Evolutionary conservation across 441 rosid genomes (phyloP), one percentile per base, ranked within the genome.

Genomic region (Dalechampia spathulata): DNA sequence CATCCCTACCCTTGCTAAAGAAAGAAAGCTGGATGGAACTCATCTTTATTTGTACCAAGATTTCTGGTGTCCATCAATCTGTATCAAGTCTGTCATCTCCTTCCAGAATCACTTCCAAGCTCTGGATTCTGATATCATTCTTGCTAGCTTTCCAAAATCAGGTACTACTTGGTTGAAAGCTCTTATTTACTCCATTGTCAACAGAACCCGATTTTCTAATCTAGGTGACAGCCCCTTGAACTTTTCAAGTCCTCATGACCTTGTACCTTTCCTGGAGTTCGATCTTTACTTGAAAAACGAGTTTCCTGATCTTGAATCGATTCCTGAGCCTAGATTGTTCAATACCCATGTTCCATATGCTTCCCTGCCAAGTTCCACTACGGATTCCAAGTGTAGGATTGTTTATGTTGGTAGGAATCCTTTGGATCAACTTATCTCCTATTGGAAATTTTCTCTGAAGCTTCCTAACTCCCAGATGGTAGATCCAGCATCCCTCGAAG

Each of bases 401-500:
- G 74, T 73, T n/a, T 69, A 73, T n/a, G 13, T 58, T 2, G 64
- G 73, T 22, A 61, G 73, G n/a, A 61, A 72, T 46, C 73, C 76
- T 1, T 22, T 60, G 55, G 74, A 70, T 20, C 37, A 26, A 7
- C 11, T 57, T 32, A 23, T 69, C 11, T 65, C 71, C 0, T 1
- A 7, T 4, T 68, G 65, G 62, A 8, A 28, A n/a, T 68, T 57
- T 9, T 0, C 2, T 2, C 5, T 0, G 0, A 61, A 44, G 20
- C 1, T 47, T 1, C 22, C 27, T 14, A 0, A 3, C 3, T 41
- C 0, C 9, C 10, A 16, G 11, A 27, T 22, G 25, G 0, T n/a
- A 0, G 2, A 38, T 39, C 13, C 10, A 1, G n/a, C 15, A 15
- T 17, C 61, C 0, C 7, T 68, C 0, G 70, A 51, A 1, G 71